These are phyloP conservation scores for Lachnellula suecica DNA, from an alignment of 2,329 filamentous ascomycete genomes.

Conservation along the genomic window DNA sequence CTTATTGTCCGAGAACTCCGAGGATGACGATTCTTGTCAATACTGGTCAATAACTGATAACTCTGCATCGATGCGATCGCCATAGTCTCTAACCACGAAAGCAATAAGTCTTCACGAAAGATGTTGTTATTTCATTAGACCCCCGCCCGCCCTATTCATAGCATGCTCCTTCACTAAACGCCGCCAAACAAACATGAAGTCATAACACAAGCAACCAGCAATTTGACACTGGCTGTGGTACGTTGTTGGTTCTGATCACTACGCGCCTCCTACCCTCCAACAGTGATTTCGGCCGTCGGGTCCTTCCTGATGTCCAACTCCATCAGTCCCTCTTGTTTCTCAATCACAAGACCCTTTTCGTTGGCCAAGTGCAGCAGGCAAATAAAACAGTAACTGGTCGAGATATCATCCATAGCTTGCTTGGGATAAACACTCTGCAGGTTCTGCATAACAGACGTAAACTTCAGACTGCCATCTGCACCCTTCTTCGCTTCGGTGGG, in stretches of 20 bases:
- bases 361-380: constrained; percentile 74
- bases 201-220: constrained; percentile 1
- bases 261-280: constrained; percentile 21
- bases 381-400: constrained; percentile 91
- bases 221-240: too few relatives aligned
- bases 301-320: constrained; percentile 64
- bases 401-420: constrained; percentile 87
- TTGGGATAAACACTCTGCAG: constrained; percentile 84
- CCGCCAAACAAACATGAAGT: constrained; percentile 2
- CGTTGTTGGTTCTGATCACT: too few relatives aligned
- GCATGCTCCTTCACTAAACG: constrained; percentile 9
- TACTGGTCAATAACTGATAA: too few relatives aligned
- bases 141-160: not conserved
- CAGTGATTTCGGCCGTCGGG: constrained; percentile 56
- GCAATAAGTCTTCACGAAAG: not conserved
- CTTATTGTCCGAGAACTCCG: too few relatives aligned
- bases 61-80: not conserved
- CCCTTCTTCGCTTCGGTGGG: constrained; percentile 30
- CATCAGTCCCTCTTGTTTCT: constrained; percentile 48
- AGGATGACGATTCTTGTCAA: too few relatives aligned
- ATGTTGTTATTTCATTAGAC: constrained; percentile 3
- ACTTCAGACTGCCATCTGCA: constrained; percentile 63
- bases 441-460: constrained; percentile 89
- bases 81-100: not conserved
- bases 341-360: constrained; percentile 68